Percentiles rank a stretch among this genome's conserved stretches.
Evolutionary conservation across 495 filamentous ascomycete species (phyloP).

Genomic region (Talaromyces stipitatus): DNA sequence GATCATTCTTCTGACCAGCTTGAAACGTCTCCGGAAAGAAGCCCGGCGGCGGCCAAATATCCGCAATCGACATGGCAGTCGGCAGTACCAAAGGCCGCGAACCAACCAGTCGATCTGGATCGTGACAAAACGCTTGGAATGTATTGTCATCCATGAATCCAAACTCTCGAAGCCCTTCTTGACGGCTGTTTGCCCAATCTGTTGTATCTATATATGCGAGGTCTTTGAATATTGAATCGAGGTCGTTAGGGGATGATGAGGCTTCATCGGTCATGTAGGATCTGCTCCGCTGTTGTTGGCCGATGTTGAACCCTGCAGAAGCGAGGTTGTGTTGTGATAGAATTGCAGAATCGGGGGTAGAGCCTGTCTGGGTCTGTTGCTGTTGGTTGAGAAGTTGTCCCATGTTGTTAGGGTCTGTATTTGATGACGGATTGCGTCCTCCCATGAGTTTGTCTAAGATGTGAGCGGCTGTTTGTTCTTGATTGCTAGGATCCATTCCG

Average conservation of each 20-base stretch:
- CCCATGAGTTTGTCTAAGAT: background rate
- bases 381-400: background rate
- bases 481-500: background rate
- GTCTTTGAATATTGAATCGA: slow-evolving; percentile 56
- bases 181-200: slow-evolving; percentile 45
- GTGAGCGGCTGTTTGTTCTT: slow-evolving; percentile 1
- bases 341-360: background rate
- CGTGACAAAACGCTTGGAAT: slow-evolving; percentile 47
- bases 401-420: background rate
- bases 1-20: slow-evolving; percentile 16
- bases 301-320: background rate
- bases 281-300: background rate
- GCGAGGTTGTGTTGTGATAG: background rate
- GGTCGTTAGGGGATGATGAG: slow-evolving; percentile 23
- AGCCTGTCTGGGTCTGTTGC: background rate
- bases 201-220: slow-evolving; percentile 55
- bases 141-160: slow-evolving; percentile 49
- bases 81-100: slow-evolving; percentile 36
- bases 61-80: slow-evolving; percentile 28
- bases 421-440: background rate
- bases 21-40: slow-evolving; percentile 42
- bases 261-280: slow-evolving; percentile 2
- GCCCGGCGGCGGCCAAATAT: slow-evolving; percentile 41
- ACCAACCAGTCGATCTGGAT: slow-evolving; percentile 40
- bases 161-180: slow-evolving; percentile 50